Conservation (phyloP, 768 basidiomycete species). For the Russula foetens region DNA sequence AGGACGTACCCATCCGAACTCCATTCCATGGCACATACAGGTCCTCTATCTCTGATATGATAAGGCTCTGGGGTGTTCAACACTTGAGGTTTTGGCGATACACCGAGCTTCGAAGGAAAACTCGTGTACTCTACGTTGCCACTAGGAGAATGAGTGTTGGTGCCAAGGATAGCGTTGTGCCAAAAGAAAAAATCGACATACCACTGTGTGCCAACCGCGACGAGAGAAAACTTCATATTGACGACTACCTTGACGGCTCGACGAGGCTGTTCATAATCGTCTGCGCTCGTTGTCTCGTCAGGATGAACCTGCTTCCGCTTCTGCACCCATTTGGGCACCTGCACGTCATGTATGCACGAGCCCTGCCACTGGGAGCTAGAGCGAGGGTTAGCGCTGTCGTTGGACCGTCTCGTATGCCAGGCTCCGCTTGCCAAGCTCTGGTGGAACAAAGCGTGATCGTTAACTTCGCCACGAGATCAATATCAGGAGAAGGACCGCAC, state of each 20-base stretch:
- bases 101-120: constrained; percentile 58
- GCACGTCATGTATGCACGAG: constrained; percentile 70
- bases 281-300: constrained; percentile 27
- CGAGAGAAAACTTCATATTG: constrained; percentile 73
- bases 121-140: constrained; percentile 60
- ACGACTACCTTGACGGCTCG: constrained; percentile 58
- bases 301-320: constrained; percentile 57
- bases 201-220: constrained; percentile 75
- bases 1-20: constrained; percentile 93
- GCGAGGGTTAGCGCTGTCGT: constrained; percentile 3
- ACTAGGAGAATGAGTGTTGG: constrained; percentile 30
- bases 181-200: constrained; percentile 23
- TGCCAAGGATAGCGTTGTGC: not conserved
- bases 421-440: not conserved
- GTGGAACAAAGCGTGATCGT: not conserved
- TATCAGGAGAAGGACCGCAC: not conserved
- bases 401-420: constrained; percentile 1
- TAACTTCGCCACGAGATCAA: not conserved
- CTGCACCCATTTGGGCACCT: constrained; percentile 71
- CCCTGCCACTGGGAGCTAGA: constrained; percentile 49
- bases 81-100: constrained; percentile 49
- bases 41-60: constrained; percentile 45
- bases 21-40: constrained; percentile 73
- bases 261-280: constrained; percentile 53
- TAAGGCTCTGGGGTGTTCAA: constrained; percentile 58